phyloP scores from a whole-genome alignment of 306 rosid genomes.

The Begonia masoniana region DNA sequence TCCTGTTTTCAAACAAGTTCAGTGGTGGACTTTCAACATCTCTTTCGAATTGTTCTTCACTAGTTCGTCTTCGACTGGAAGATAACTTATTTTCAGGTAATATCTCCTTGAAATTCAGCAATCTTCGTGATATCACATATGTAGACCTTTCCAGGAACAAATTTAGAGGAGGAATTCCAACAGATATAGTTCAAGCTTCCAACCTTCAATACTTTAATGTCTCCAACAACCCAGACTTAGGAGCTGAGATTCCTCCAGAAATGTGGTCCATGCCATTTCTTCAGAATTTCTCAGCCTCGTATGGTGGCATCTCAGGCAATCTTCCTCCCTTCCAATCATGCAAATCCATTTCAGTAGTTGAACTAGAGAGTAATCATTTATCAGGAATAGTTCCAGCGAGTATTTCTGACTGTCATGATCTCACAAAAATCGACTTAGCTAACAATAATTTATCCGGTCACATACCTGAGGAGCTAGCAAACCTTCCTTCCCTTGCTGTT shows the following conservation, averaged over 20 bases:
- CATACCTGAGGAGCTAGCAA: constrained; percentile 64
- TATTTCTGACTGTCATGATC: constrained; percentile 49
- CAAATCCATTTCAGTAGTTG: constrained; percentile 43
- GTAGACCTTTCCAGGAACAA: constrained; percentile 62
- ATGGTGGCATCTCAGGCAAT: constrained; percentile 44
- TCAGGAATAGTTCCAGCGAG: constrained; percentile 45
- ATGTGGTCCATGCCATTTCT: constrained; percentile 51
- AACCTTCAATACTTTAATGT: constrained; percentile 62
- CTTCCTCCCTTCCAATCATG: constrained; percentile 58
- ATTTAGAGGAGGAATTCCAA: constrained; percentile 70
- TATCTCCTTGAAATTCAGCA: constrained; percentile 46
- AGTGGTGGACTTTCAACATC: constrained; percentile 44
- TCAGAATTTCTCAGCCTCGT: constrained; percentile 68
- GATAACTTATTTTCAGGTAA: constrained; percentile 62
- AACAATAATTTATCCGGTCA: constrained; percentile 58
- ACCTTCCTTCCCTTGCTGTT: constrained; percentile 38
- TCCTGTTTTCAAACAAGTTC: constrained; percentile 74
- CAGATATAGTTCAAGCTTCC: constrained; percentile 43
- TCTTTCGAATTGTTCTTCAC: constrained; percentile 66
- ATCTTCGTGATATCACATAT: constrained; percentile 47
- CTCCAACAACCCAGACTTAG: constrained; percentile 44
- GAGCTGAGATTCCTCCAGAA: constrained; percentile 45
- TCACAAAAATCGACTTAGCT: constrained; percentile 37
- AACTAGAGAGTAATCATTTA: constrained; percentile 41
- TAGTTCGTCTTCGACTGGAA: constrained; percentile 83